These are phyloP conservation scores for Trichoderma simmonsii DNA, from an alignment of 2,329 filamentous ascomycete species.

Conservation along the genomic window DNA sequence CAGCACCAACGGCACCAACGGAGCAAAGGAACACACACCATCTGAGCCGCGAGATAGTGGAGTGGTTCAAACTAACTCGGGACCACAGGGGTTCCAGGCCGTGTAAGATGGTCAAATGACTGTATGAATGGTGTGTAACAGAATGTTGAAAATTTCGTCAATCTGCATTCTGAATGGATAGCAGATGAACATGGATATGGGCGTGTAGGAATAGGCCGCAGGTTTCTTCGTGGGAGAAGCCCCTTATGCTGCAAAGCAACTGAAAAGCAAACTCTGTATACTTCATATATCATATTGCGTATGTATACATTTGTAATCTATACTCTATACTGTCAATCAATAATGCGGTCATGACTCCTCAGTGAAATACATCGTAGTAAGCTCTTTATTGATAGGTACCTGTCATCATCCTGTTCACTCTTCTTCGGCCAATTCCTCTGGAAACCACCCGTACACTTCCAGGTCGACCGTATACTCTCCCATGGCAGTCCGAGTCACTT, in stretches of 20 bases:
- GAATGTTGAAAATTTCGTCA: background rate
- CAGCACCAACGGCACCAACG: background rate
- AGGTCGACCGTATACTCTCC: conserved; percentile 54
- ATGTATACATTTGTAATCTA: background rate
- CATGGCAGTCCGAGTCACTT: conserved; percentile 46
- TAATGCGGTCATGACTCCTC: background rate
- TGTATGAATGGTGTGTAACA: background rate
- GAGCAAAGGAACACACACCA: background rate
- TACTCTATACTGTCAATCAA: background rate
- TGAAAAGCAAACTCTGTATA: background rate
- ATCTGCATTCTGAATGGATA: background rate
- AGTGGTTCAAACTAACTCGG: background rate
- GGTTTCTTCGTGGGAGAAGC: background rate
- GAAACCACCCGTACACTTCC: conserved; percentile 55
- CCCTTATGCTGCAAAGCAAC: background rate
- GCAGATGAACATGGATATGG: background rate
- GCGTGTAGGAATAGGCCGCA: background rate
- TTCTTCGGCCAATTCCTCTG: conserved; percentile 46
- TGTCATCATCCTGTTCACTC: background rate
- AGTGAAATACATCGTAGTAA: background rate
- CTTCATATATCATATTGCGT: background rate
- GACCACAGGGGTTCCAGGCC: background rate
- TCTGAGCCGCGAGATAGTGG: background rate
- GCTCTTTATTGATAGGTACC: background rate
- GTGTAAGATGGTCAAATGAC: background rate